Base-by-base conservation (phyloP, 768 basidiomycete genomes). In the Melanogaster broomeanus region DNA sequence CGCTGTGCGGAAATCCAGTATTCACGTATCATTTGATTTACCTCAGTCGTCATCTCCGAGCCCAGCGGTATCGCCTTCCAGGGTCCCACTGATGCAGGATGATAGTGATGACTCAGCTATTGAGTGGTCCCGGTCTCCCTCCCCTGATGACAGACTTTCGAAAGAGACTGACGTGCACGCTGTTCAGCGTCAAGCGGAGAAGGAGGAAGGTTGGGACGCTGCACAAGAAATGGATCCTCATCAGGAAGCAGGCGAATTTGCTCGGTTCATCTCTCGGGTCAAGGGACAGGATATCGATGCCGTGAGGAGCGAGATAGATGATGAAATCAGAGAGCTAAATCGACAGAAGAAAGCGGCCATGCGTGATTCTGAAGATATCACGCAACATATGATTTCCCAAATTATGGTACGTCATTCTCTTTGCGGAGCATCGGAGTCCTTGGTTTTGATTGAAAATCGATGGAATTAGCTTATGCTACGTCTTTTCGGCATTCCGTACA, bases 401-500 rank as follows among this genome's bases (percentile, higher is more conserved):
- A 84, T 82, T 51, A 85, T 85, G 83, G 83, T 84, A 61, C 13
- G 74, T 63, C 12, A 13, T 30, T 42, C 13, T 42, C 13, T 42
- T 51, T 30, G n/a, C 49, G 27, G 13, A 43, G 33, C 46, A 21
- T 51, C 22, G 22, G 13, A 41, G 42, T 31, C 46, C 27, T 44
- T 53, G 43, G 25, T 43, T 24, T 43, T 19, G 39, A 25, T 48
- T 19, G 24, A 48, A 42, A 21, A 6, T 57, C 28, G 33, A 66
- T 45, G 6, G 21, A 38, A 41, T 21, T 21, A 98, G 94, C 82
- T 86, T 43, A 85, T 99, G 82, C 73, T 99, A 15, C 85, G 91
- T 34, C 78, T 97, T 18, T 98, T 98, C 60, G 97, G 97, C 12
- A 97, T 98, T 48, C 97, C 97, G 3, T 99, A 96, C 63, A 91